These are phyloP conservation scores for Rhizopus microsporus DNA, from an alignment of 371 early-diverging fungal species.

Conservation along the genomic window DNA sequence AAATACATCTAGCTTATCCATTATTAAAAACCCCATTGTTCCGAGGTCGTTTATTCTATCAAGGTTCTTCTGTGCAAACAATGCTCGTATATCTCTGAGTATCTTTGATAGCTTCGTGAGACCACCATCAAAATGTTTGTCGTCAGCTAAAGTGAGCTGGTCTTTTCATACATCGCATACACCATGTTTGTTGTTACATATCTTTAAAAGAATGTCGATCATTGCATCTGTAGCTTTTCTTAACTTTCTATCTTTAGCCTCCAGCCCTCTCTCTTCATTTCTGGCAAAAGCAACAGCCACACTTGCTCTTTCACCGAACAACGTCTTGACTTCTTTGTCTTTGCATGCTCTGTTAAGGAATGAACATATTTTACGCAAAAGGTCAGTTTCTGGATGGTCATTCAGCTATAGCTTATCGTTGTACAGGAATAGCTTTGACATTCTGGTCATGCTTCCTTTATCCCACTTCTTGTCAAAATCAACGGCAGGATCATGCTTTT, in stretches of 20 bases:
- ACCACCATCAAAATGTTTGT: slow-evolving; percentile 6
- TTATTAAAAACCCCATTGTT: slow-evolving; percentile 11
- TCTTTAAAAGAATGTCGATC: slow-evolving; percentile 9
- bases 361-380: slow-evolving; percentile 9
- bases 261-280: slow-evolving; percentile 7
- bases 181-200: not conserved
- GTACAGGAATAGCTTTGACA: not conserved
- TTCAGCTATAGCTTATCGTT: not conserved
- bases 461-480: slow-evolving; percentile 9
- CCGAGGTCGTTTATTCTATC: slow-evolving; percentile 2
- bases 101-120: slow-evolving; percentile 14
- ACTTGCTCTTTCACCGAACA: slow-evolving; percentile 6
- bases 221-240: slow-evolving; percentile 10
- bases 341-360: slow-evolving; percentile 10
- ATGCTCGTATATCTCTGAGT: slow-evolving; percentile 10
- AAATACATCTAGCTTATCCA: slow-evolving; percentile 8
- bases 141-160: slow-evolving; percentile 2
- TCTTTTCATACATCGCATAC: slow-evolving; percentile 11
- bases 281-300: not conserved
- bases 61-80: not conserved
- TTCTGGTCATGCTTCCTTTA: not conserved
- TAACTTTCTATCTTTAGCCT: slow-evolving; percentile 1
- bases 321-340: not conserved
- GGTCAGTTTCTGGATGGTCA: slow-evolving; percentile 9
- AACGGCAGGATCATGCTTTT: no score